Evolutionary conservation across 306 rosid genomes (phyloP), one percentile per base, ranked within the genome.

Genomic region (Sindora glabra): DNA sequence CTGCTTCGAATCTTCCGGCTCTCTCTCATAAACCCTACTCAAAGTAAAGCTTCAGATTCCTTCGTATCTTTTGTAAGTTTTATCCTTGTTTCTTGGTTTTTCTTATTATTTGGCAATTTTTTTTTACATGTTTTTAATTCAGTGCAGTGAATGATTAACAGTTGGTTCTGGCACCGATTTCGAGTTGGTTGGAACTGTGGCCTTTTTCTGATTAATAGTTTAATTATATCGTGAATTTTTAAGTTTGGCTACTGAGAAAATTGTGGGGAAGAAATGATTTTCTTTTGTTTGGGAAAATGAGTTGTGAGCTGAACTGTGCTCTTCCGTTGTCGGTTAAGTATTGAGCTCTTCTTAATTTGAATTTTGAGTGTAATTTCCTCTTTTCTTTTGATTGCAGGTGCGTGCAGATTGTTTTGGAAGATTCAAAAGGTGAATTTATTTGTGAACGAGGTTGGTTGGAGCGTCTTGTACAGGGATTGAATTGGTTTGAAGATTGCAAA

Each of bases 401-500:
- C 36, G 16, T 62, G 41, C 23, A 27, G 56, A 39, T 47, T 57
- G 36, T 10, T n/a, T 18, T 5, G 36, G 19, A 15, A 3, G 15
- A 24, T 37, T 60, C 38, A n/a, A 65, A 27, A 53, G 40, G 32
- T 62, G 36, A 17, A 49, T n/a, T 11, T 29, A 16, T 23, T 14
- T 15, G 29, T 41, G 45, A 12, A 25, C n/a, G n/a, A 40, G 10
- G 18, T 23, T 57, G 30, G 36, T n/a, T 34, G 34, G n/a, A 9
- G 8, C 63, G 15, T 57, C 29, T 57, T 23, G 36, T 39, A 38
- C 36, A 39, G 63, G 9, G 24, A 15, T 37, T 62, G 4, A 18
- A 33, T 48, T 30, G 34, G 50, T 22, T 25, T 23, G 50, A 38
- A 40, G 71, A 53, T 55, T 71, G 56, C 68, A 68, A 86, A 89